These are phyloP conservation scores for Phialocephala sp. DNA, from an alignment of 2,329 filamentous ascomycete genomes.

Conservation along the genomic window DNA sequence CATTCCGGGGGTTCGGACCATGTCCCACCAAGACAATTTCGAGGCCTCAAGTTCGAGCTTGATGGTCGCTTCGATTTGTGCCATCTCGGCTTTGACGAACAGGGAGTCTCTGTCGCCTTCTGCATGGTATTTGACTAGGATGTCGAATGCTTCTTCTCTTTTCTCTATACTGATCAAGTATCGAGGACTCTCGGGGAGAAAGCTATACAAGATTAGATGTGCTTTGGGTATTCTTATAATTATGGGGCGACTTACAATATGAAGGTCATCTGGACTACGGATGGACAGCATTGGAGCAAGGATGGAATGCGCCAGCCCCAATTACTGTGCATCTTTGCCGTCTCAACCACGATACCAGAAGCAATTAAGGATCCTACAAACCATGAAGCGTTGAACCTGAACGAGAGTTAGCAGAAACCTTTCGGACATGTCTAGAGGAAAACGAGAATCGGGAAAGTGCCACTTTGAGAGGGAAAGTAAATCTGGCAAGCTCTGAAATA, in stretches of 20 bases:
- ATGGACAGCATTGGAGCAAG: constrained; percentile 46
- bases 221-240: too few relatives aligned
- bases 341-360: constrained; percentile 50
- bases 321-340: constrained; percentile 47
- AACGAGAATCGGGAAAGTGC: too few relatives aligned
- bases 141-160: constrained; percentile 61
- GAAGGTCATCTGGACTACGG: constrained; percentile 35
- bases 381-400: constrained; percentile 56
- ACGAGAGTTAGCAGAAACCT: not conserved
- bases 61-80: constrained; percentile 64
- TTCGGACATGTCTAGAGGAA: too few relatives aligned
- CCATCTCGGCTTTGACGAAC: constrained; percentile 64
- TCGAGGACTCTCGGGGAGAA: constrained; percentile 61
- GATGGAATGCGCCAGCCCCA: constrained; percentile 51
- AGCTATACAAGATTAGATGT: constrained; percentile 28
- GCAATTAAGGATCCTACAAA: constrained; percentile 53
- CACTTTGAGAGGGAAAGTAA: too few relatives aligned
- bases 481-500: too few relatives aligned
- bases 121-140: constrained; percentile 58
- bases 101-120: constrained; percentile 57
- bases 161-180: constrained; percentile 63
- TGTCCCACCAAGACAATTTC: constrained; percentile 58
- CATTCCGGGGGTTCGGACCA: constrained; percentile 57
- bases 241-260: constrained; percentile 28
- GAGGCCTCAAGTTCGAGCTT: constrained; percentile 59